Evolutionary conservation across 768 basidiomycete genomes (phyloP).

Genomic region (Rhodotorula kratochvilovae): DNA sequence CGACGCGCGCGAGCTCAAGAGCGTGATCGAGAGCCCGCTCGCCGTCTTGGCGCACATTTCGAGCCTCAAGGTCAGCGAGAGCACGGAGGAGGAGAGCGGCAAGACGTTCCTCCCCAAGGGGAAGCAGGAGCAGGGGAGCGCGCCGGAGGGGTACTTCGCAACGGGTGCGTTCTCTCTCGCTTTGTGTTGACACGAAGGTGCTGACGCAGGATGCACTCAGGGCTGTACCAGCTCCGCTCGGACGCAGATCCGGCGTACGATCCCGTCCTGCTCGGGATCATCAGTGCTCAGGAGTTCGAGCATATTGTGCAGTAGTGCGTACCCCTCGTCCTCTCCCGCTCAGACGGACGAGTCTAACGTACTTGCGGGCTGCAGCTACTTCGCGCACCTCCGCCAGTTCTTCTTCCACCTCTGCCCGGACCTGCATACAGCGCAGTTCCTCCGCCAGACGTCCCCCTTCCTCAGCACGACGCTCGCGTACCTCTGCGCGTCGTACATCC

Average conservation of each 20-base stretch:
- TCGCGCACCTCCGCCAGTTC: constrained; percentile 10
- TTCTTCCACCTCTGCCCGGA: constrained; percentile 23
- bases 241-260: constrained; percentile 23
- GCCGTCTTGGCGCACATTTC: constrained; percentile 27
- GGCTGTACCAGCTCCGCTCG: constrained; percentile 18
- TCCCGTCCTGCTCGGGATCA: constrained; percentile 26
- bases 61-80: constrained; percentile 24
- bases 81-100: constrained; percentile 29
- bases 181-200: no score
- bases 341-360: no score
- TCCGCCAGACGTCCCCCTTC: constrained; percentile 33
- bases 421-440: constrained; percentile 26
- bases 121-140: neutral
- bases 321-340: neutral
- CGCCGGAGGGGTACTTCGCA: constrained; percentile 27
- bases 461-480: constrained; percentile 26
- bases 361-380: constrained; percentile 15
- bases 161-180: constrained; percentile 4
- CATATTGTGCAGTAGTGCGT: constrained; percentile 26
- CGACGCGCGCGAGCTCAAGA: constrained; percentile 8
- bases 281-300: constrained; percentile 11
- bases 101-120: constrained; percentile 15
- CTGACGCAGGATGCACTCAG: neutral
- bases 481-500: constrained; percentile 8
- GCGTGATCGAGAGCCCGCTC: constrained; percentile 26